Evolutionary conservation across 1,139 yeast species (phyloP).

Genomic region (Candida sp.): DNA sequence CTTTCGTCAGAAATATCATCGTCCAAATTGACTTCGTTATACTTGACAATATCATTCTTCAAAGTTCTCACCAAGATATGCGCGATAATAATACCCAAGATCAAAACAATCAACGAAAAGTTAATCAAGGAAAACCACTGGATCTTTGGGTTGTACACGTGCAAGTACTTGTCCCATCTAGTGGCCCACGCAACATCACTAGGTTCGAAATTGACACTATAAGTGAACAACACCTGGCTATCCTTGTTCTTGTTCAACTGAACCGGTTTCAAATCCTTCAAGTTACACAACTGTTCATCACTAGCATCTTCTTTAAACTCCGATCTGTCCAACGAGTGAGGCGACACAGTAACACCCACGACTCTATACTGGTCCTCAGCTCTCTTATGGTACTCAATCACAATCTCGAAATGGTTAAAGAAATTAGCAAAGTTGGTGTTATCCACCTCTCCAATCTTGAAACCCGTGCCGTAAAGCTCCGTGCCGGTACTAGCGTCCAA

Average conservation of each 20-base stretch:
- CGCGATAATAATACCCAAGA: conserved; percentile 78
- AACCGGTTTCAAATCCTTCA: conserved; percentile 29
- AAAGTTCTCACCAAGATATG: conserved; percentile 83
- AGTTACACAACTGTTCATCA: conserved; percentile 37
- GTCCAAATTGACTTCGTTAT: conserved; percentile 87
- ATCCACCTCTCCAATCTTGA: conserved; percentile 72
- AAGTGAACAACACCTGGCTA: conserved; percentile 39
- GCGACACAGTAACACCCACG: conserved; percentile 86
- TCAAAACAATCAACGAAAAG: conserved; percentile 79
- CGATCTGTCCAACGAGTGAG: conserved; percentile 62
- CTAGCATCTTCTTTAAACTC: conserved; percentile 24
- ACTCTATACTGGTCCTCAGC: conserved; percentile 75
- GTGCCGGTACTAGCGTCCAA: conserved; percentile 60
- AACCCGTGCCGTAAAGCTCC: conserved; percentile 79
- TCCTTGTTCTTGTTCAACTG: conserved; percentile 33
- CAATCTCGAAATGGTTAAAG: conserved; percentile 80
- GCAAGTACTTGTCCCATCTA: conserved; percentile 97
- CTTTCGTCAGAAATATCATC: conserved; percentile 91
- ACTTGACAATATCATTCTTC: conserved; percentile 83
- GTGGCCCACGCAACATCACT: conserved; percentile 94
- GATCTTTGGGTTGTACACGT: conserved; percentile 88
- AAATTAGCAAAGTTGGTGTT: conserved; percentile 57
- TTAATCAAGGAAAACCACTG: conserved; percentile 95
- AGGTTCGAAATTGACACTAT: conserved; percentile 60
- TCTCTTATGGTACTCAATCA: conserved; percentile 82